phyloP scores from a whole-genome alignment of 768 basidiomycete genomes.

The Mycena rebaudengoi region DNA sequence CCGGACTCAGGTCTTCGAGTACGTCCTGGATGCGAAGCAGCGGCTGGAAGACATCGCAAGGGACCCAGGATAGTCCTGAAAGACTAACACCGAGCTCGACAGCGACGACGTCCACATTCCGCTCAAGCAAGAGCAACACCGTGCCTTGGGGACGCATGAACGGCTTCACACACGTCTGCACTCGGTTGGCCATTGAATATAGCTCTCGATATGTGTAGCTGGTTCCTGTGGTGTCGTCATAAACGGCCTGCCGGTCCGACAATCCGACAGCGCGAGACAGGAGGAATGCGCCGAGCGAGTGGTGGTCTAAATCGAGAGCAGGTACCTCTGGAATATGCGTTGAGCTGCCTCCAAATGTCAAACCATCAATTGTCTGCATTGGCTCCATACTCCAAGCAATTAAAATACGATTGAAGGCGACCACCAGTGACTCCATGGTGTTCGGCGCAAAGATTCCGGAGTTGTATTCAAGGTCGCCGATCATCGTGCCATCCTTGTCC shows the following conservation, averaged over 20 bases:
- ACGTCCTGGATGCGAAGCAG: background rate
- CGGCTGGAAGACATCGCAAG: background rate
- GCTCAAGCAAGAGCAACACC: background rate
- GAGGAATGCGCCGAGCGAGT: background rate
- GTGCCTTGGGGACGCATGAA: background rate
- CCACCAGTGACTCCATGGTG: background rate
- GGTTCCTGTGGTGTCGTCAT: conserved; percentile 10
- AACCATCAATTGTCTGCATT: background rate
- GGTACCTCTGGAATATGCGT: background rate
- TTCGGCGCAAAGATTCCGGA: background rate
- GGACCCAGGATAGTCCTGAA: background rate
- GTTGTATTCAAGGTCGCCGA: conserved; percentile 4
- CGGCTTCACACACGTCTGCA: background rate
- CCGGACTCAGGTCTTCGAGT: background rate
- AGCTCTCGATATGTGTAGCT: conserved; percentile 14
- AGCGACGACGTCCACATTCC: background rate
- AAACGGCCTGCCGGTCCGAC: conserved; percentile 1
- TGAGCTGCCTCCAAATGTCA: background rate
- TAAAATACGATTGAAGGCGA: background rate
- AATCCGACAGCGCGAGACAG: background rate
- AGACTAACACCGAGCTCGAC: background rate
- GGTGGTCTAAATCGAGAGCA: background rate
- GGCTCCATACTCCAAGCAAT: background rate
- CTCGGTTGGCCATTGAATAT: background rate
- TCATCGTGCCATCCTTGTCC: background rate